Evolutionary conservation across 2,329 filamentous ascomycete species (phyloP).

Genomic region (Sclerotinia minor): DNA sequence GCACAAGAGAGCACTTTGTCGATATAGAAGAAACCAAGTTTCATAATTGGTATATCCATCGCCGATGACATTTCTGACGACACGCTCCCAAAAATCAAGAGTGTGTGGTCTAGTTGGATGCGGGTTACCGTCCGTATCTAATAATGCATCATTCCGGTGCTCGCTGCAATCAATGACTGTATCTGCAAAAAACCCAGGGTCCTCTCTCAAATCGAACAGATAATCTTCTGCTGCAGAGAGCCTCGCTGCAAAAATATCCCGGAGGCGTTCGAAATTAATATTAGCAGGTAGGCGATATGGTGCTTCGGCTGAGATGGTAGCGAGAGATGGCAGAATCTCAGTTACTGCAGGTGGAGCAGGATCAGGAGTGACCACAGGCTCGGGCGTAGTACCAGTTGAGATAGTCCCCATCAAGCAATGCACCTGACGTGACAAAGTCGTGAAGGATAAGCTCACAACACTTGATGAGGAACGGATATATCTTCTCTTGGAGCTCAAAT

Average conservation of each 20-base stretch:
- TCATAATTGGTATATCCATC: background rate
- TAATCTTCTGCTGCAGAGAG: background rate
- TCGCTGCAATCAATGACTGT: background rate
- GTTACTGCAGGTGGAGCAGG: background rate
- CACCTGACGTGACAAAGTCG: background rate
- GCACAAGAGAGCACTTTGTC: background rate
- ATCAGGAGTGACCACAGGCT: background rate
- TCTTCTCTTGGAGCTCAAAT: conserved; percentile 1
- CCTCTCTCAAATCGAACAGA: background rate
- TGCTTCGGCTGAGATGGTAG: background rate
- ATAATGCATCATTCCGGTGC: background rate
- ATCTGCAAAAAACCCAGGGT: background rate
- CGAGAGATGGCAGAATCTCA: background rate
- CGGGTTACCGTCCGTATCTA: background rate
- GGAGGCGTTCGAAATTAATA: background rate
- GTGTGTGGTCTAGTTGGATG: conserved; percentile 5
- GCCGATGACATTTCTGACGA: background rate
- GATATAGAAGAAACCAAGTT: background rate
- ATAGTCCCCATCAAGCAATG: background rate
- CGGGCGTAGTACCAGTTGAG: background rate
- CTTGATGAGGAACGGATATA: background rate
- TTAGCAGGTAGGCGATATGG: background rate
- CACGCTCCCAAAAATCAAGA: background rate
- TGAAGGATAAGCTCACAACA: background rate
- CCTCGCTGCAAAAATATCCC: background rate